These are phyloP conservation scores for Ramicandelaber brevisporus DNA, from an alignment of 192 early-diverging fungal species.

Conservation along the genomic window DNA sequence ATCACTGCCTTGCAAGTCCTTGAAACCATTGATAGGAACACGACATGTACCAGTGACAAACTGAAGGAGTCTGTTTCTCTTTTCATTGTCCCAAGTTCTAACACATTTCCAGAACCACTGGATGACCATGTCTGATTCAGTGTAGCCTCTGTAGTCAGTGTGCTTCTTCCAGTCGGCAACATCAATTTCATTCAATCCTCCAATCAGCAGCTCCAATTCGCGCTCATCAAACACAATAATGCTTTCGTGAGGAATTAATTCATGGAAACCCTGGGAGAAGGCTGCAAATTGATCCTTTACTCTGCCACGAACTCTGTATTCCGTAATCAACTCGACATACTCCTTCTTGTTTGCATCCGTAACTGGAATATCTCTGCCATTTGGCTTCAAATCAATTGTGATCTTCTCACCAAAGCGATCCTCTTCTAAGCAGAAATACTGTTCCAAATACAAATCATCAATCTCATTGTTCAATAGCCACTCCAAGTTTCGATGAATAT, in stretches of 20 bases:
- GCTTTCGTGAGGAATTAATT: conserved; percentile 85
- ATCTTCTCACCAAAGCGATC: conserved; percentile 76
- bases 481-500: conserved; percentile 67
- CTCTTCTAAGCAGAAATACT: conserved; percentile 83
- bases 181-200: conserved; percentile 89
- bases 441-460: conserved; percentile 51
- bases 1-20: conserved; percentile 90
- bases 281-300: conserved; percentile 91
- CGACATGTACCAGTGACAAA: conserved; percentile 95
- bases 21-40: conserved; percentile 97
- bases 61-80: conserved; percentile 81
- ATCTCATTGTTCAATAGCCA: conserved; percentile 93
- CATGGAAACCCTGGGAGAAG: conserved; percentile 86
- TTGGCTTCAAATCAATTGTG: conserved; percentile 69
- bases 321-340: conserved; percentile 71
- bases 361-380: conserved; percentile 73
- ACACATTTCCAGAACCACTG: conserved; percentile 96
- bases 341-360: conserved; percentile 92
- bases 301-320: conserved; percentile 70
- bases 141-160: conserved; percentile 92
- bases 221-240: conserved; percentile 93
- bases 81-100: conserved; percentile 65
- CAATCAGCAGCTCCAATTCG: conserved; percentile 92
- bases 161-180: conserved; percentile 98
- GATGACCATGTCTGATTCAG: conserved; percentile 85